Evolutionary conservation across 2,329 filamentous ascomycete species (phyloP).

Genomic region (Colletotrichum aenigma): DNA sequence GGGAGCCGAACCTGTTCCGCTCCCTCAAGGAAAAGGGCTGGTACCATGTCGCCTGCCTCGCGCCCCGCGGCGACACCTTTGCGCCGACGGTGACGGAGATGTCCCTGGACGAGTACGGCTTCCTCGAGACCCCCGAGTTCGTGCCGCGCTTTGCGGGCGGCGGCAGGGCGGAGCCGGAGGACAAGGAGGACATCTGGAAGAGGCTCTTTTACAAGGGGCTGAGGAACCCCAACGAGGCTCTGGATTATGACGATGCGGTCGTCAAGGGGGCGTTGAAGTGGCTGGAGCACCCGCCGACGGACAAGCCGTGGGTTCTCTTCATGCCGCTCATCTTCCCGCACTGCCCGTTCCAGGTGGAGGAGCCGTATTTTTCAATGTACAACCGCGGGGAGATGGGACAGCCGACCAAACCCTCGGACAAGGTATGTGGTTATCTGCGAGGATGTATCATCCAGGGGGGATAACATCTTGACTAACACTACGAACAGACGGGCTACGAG

Average conservation of each 20-base stretch:
- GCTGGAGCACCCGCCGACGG: slow-evolving; percentile 43
- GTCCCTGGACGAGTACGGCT: slow-evolving; percentile 49
- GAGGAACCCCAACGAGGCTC: slow-evolving; percentile 35
- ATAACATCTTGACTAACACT: neutral
- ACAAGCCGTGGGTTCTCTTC: slow-evolving; percentile 47
- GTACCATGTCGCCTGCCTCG: slow-evolving; percentile 51
- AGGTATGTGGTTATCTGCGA: neutral
- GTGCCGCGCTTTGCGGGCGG: slow-evolving; percentile 32
- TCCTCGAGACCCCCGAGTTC: slow-evolving; percentile 41
- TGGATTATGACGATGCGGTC: slow-evolving; percentile 50
- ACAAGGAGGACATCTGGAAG: slow-evolving; percentile 38
- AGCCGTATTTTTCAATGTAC: slow-evolving; percentile 53
- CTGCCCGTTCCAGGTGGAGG: slow-evolving; percentile 51
- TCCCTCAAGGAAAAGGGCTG: slow-evolving; percentile 43
- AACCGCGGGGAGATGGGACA: slow-evolving; percentile 31
- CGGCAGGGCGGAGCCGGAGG: neutral
- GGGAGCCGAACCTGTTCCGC: slow-evolving; percentile 52
- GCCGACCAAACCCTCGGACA: neutral
- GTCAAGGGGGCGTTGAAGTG: slow-evolving; percentile 45
- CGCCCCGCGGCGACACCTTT: slow-evolving; percentile 45
- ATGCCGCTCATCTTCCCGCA: slow-evolving; percentile 48
- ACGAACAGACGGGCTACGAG: slow-evolving; percentile 42
- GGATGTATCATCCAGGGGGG: neutral
- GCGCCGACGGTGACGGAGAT: slow-evolving; percentile 46
- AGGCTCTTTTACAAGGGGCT: slow-evolving; percentile 46